Conservation (phyloP, 2,329 filamentous ascomycete species). For the Diaporthe sp. region DNA sequence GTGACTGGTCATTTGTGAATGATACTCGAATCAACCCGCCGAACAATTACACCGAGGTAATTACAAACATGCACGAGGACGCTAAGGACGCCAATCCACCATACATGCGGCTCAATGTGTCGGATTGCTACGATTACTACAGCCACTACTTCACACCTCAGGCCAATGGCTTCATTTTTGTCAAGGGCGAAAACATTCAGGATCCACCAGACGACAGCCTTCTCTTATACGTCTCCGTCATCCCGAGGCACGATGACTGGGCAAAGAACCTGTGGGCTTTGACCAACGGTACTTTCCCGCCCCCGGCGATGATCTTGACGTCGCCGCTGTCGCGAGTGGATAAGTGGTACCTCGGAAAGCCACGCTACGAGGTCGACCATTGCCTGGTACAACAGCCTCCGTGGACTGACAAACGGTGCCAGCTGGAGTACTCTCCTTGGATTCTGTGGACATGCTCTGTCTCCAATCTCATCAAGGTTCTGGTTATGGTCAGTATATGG, state of each 20-base stretch:
- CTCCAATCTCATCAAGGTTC: conserved; percentile 43
- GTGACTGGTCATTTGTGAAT: not conserved
- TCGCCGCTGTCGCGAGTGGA: conserved; percentile 37
- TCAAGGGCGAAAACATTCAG: conserved; percentile 40
- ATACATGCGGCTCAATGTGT: conserved; percentile 31
- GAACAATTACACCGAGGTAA: conserved; percentile 39
- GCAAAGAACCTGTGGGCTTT: conserved; percentile 47
- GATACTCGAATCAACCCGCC: conserved; percentile 34
- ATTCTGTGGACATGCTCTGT: conserved; percentile 41
- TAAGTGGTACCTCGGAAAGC: conserved; percentile 42
- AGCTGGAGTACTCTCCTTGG: conserved; percentile 43
- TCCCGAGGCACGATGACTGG: conserved; percentile 43
- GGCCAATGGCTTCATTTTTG: conserved; percentile 42
- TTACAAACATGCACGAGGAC: conserved; percentile 37
- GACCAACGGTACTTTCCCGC: conserved; percentile 39
- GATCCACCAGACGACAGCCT: conserved; percentile 40
- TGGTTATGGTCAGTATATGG: conserved; percentile 41
- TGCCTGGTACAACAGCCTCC: conserved; percentile 44
- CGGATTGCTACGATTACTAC: conserved; percentile 42
- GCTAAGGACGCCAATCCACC: conserved; percentile 6
- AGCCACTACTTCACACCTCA: conserved; percentile 42
- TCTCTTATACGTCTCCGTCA: conserved; percentile 42
- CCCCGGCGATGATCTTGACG: not conserved
- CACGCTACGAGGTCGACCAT: conserved; percentile 42
- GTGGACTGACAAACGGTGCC: conserved; percentile 37